Base-by-base conservation (phyloP, 129 eudicot genomes). In the Pseudognaphalium luteoalbum region DNA sequence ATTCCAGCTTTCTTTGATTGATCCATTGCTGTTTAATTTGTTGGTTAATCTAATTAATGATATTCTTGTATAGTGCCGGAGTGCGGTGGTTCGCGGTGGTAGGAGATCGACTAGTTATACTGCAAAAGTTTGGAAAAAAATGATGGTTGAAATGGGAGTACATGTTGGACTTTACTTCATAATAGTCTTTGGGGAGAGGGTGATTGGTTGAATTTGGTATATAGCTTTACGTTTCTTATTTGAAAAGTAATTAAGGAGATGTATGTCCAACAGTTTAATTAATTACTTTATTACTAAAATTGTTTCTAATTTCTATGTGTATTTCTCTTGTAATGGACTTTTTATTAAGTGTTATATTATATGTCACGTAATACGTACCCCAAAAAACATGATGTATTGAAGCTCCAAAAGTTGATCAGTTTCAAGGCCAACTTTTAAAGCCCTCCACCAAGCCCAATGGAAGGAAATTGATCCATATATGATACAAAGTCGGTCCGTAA, bases 101-200 rank as follows among this genome's bases (percentile, higher is more conserved):
- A 35, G 33, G 58, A 68, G 33, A n/a, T n/a, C n/a, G n/a, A 21
- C 50, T 35, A 22, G 32, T 47, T 66, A n/a, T 44, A 47, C 9
- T 21, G 58, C 33, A 7, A 4, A 6, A 57, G 19, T 41, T 68
- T 28, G 10, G 59, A 39, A 57, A 59, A 5, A 15, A 60, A 60
- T 70, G 62, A 25, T 69, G 70, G 12, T 30, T 79, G 50, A 22
- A 12, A 64, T 62, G 73, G 58, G 41, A 72, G 32, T 63, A 62
- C 68, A 72, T 71, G 59, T 72, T 10, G 58, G 73, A 72, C 78
- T 72, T 72, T 58, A 72, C 44, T 62, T 71, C 21, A 61, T 63
- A 16, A 12, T 63, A 44, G 72, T 42, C 47, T 11, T 11, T 61
- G 50, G 16, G 5, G 28, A 4, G 25, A 56, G 77, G 59, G 57